These are phyloP conservation scores for Vitis labrusca DNA, from an alignment of 164 flowering plant genomes.

Conservation along the genomic window DNA sequence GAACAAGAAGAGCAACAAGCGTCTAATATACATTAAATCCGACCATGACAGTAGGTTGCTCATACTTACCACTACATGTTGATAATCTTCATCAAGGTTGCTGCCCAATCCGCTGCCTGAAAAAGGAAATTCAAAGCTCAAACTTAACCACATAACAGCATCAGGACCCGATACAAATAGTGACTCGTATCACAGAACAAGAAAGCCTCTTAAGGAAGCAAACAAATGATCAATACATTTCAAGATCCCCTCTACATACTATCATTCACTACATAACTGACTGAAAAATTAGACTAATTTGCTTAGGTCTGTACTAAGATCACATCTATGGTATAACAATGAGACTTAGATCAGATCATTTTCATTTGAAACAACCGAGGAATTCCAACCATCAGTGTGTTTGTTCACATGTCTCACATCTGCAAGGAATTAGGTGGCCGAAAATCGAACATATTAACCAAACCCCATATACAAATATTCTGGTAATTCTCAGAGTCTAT, in stretches of 20 bases:
- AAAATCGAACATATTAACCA: slow-evolving; percentile 16
- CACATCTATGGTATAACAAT: background rate
- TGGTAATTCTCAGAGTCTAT: slow-evolving; percentile 17
- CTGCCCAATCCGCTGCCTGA: too few species aligned
- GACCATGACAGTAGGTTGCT: background rate
- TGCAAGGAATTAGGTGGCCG: slow-evolving; percentile 12
- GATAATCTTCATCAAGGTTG: too few species aligned
- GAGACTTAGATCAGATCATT: background rate
- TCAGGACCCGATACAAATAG: too few species aligned
- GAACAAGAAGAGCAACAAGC: too few species aligned
- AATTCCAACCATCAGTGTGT: slow-evolving; percentile 14
- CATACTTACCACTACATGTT: too few species aligned
- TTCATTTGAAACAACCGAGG: background rate
- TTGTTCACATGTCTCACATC: slow-evolving; percentile 1
- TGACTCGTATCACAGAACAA: background rate
- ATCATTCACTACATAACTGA: background rate
- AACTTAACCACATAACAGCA: background rate
- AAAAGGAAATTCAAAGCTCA: too few species aligned
- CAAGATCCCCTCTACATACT: background rate
- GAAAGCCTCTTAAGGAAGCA: background rate
- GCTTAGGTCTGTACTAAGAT: background rate
- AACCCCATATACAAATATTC: slow-evolving; percentile 21
- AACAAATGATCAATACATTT: background rate
- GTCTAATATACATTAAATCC: background rate
- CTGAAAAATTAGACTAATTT: background rate